Percentiles rank a stretch among this genome's conserved stretches.
Conservation (phyloP, 208 protist species). For the Crithidia sp. region DNA sequence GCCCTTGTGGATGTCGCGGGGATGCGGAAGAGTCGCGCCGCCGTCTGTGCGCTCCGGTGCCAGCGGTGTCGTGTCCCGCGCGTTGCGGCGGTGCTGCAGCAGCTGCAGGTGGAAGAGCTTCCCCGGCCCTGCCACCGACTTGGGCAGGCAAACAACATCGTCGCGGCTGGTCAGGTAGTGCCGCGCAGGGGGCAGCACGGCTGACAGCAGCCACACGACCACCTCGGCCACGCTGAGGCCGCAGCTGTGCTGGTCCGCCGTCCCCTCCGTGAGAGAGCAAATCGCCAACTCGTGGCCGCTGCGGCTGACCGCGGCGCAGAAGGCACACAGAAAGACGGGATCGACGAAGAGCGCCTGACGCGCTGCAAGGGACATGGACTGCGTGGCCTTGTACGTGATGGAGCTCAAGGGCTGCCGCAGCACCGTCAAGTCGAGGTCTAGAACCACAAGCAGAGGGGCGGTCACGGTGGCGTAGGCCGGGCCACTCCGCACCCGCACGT, state of each 20-base stretch:
- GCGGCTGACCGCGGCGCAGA: slow-evolving; percentile 30
- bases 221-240: slow-evolving; percentile 22
- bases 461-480: slow-evolving; percentile 35
- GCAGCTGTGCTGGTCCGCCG: slow-evolving; percentile 25
- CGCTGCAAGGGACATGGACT: not conserved
- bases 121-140: slow-evolving; percentile 25
- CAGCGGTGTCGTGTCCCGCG: not conserved
- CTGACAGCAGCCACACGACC: slow-evolving; percentile 35
- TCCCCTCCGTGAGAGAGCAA: slow-evolving; percentile 46
- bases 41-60: not conserved
- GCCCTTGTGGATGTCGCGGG: too few species aligned
- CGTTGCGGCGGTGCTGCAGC: slow-evolving; percentile 34
- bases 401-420: slow-evolving; percentile 35
- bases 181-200: slow-evolving; percentile 31
- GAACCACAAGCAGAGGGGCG: slow-evolving; percentile 41
- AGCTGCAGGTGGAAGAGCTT: slow-evolving; percentile 35
- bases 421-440: slow-evolving; percentile 50
- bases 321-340: slow-evolving; percentile 28
- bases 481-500: slow-evolving; percentile 21
- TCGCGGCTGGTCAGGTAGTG: slow-evolving; percentile 30
- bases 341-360: slow-evolving; percentile 38
- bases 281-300: slow-evolving; percentile 42
- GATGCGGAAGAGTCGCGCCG: too few species aligned
- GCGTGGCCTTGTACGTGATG: slow-evolving; percentile 6
- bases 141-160: slow-evolving; percentile 42